These are phyloP conservation scores for Irineochytrium annulatum DNA, from an alignment of 192 early-diverging fungal species.

Conservation along the genomic window DNA sequence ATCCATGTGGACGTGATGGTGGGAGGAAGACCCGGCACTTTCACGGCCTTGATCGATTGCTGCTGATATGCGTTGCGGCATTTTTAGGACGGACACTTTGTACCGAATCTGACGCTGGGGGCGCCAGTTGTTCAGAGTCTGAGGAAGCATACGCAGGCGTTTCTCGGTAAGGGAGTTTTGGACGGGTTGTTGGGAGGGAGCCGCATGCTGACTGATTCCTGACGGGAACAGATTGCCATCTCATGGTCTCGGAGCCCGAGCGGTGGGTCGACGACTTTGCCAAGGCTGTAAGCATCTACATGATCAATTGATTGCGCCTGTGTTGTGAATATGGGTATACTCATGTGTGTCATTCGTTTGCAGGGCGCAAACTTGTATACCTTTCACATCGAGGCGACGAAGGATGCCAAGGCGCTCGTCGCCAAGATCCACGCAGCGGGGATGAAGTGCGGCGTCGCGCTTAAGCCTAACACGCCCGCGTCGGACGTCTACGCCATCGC, in stretches of 20 bases:
- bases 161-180: constrained; percentile 57
- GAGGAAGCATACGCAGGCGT: constrained; percentile 82
- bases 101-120: constrained; percentile 93
- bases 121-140: constrained; percentile 87
- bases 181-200: too few species aligned
- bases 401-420: constrained; percentile 71
- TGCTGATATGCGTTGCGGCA: not conserved
- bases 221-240: constrained; percentile 73
- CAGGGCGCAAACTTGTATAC: constrained; percentile 77
- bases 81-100: constrained; percentile 80
- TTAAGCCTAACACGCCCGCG: constrained; percentile 84
- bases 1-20: constrained; percentile 84
- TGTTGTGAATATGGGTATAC: not conserved
- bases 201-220: too few species aligned
- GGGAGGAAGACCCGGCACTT: constrained; percentile 48
- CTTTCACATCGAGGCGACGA: constrained; percentile 90
- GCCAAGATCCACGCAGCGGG: constrained; percentile 71
- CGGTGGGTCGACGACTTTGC: constrained; percentile 94
- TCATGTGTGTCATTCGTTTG: not conserved
- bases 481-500: constrained; percentile 32
- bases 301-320: not conserved
- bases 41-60: not conserved
- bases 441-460: constrained; percentile 89
- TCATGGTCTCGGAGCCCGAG: constrained; percentile 74
- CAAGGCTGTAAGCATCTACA: constrained; percentile 58